Evolutionary conservation across 2,329 filamentous ascomycete species (phyloP).

Genomic region (Neopestalotiopsis rosae): DNA sequence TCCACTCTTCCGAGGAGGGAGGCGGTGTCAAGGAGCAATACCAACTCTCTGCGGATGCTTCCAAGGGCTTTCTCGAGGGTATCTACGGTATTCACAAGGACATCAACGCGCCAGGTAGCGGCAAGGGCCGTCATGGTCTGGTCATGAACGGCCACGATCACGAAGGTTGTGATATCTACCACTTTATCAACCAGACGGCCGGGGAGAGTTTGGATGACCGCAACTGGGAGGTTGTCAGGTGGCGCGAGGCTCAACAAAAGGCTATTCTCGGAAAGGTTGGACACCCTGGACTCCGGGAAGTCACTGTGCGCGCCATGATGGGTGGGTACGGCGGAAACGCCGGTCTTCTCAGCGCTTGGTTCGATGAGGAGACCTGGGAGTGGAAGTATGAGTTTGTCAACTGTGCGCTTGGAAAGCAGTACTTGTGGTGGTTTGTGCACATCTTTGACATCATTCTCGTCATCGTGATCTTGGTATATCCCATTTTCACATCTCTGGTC

Average conservation of each 20-base stretch:
- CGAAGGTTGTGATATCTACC: slow-evolving; percentile 88
- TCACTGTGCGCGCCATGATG: slow-evolving; percentile 99
- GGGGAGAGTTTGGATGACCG: slow-evolving; percentile 45
- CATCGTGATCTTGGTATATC: slow-evolving; percentile 35
- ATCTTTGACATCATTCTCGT: slow-evolving; percentile 65
- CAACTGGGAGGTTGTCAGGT: slow-evolving; percentile 56
- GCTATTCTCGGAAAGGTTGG: slow-evolving; percentile 47
- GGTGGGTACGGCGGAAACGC: slow-evolving; percentile 93
- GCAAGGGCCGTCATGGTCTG: slow-evolving; percentile 74
- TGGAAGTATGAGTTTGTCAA: slow-evolving; percentile 84
- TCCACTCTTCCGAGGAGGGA: slow-evolving; percentile 69
- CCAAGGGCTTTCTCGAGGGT: slow-evolving; percentile 78
- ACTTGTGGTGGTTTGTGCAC: slow-evolving; percentile 94
- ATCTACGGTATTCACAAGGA: slow-evolving; percentile 80
- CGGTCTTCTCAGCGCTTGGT: slow-evolving; percentile 88
- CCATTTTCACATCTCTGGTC: slow-evolving; percentile 21
- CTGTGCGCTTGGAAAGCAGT: slow-evolving; percentile 83
- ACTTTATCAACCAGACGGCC: slow-evolving; percentile 73
- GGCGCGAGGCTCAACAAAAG: slow-evolving; percentile 48
- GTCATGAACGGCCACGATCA: slow-evolving; percentile 96
- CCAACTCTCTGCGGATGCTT: slow-evolving; percentile 77
- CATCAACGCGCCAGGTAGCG: slow-evolving; percentile 59
- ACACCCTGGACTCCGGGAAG: slow-evolving; percentile 76
- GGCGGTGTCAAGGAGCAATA: slow-evolving; percentile 89
- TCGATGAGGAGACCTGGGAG: slow-evolving; percentile 71